These are phyloP conservation scores for Plasmodium berghei DNA, from an alignment of 169 alveolate species.

Conservation along the genomic window DNA sequence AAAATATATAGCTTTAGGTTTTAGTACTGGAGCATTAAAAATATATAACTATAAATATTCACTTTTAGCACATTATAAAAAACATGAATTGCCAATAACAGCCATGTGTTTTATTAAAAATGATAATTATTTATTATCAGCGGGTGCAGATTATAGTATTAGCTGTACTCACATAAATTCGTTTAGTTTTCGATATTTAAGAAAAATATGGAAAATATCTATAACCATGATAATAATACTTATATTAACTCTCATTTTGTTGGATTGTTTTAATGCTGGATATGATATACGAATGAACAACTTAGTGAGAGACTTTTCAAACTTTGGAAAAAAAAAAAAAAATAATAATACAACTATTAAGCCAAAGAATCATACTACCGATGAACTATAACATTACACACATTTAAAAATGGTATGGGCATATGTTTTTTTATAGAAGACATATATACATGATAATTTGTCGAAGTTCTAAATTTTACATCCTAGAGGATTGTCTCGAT, in stretches of 20 bases:
- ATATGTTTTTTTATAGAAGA: too few species aligned
- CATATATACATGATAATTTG: too few species aligned
- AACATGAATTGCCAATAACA: conserved; percentile 73
- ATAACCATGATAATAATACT: conserved; percentile 5
- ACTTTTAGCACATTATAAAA: conserved; percentile 63
- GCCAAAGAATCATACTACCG: background rate
- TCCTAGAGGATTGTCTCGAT: too few species aligned
- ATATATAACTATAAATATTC: conserved; percentile 43
- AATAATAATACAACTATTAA: background rate
- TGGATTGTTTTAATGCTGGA: conserved; percentile 73
- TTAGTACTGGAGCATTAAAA: conserved; percentile 74
- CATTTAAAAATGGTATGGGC: too few species aligned
- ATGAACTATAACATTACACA: background rate
- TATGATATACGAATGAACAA: conserved; percentile 45
- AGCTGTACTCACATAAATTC: conserved; percentile 46
- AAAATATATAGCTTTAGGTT: conserved; percentile 71
- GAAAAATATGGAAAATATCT: conserved; percentile 17
- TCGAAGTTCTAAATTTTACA: too few species aligned
- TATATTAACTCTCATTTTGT: conserved; percentile 11
- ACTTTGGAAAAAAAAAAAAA: background rate
- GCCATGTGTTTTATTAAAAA: conserved; percentile 74
- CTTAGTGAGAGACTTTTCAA: background rate
- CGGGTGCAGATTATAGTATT: conserved; percentile 76
- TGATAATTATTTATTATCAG: conserved; percentile 45
- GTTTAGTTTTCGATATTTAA: conserved; percentile 30